Percentiles rank a stretch among this genome's conserved stretches.
Conservation (phyloP, 1,284 basidiomycete genomes). For the Sporisorium exsertum region DNA sequence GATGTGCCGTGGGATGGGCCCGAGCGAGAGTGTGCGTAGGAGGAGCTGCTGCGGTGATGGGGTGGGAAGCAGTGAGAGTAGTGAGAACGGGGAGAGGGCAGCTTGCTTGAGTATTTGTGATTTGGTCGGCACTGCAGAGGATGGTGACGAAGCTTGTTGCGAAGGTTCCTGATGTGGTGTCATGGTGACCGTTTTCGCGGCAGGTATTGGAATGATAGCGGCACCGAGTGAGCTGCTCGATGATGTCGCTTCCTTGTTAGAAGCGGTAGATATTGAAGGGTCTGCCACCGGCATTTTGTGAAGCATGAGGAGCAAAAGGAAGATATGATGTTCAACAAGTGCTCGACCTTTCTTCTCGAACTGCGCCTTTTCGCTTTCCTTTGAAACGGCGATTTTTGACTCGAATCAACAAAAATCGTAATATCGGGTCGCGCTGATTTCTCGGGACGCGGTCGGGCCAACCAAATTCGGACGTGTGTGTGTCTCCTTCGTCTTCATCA, state of each 20-base stretch:
- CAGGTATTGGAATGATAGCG: background rate
- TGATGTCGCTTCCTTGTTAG: background rate
- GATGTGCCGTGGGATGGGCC: slow-evolving; percentile 89
- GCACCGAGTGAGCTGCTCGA: background rate
- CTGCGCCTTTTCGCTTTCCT: background rate
- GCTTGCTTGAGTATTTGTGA: slow-evolving; percentile 31
- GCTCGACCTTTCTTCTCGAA: slow-evolving; percentile 5
- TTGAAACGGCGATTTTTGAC: background rate
- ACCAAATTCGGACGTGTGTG: background rate
- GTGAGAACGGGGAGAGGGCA: slow-evolving; percentile 42
- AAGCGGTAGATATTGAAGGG: background rate
- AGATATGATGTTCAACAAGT: background rate
- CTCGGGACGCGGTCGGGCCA: slow-evolving; percentile 38
- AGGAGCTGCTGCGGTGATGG: slow-evolving; percentile 41
- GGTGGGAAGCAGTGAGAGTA: slow-evolving; percentile 34
- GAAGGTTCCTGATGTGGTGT: background rate
- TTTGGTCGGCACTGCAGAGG: slow-evolving; percentile 19
- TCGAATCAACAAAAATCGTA: background rate
- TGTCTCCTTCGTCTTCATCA: background rate
- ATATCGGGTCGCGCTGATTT: slow-evolving; percentile 6
- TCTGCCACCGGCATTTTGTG: slow-evolving; percentile 9
- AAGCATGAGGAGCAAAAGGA: background rate
- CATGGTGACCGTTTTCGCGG: background rate
- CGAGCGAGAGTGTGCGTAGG: slow-evolving; percentile 69
- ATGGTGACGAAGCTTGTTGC: background rate